phyloP scores from a whole-genome alignment of 1,139 yeast species.

The Kodamaea alishanica region DNA sequence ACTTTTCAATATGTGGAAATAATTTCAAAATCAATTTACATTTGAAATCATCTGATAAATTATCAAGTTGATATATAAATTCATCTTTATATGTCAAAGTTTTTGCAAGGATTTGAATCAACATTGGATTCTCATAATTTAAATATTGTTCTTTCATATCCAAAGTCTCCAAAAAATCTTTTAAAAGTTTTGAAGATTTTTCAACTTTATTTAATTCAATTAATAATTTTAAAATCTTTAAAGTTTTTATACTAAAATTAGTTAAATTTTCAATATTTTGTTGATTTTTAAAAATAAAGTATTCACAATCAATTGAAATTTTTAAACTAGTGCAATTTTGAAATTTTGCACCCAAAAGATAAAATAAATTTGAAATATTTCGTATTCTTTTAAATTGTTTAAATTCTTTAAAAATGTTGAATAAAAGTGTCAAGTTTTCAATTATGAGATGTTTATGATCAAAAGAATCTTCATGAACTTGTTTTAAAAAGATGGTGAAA shows the following conservation, averaged over 20 bases:
- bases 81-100: conserved; percentile 5
- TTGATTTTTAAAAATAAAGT: conserved; percentile 12
- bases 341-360: conserved; percentile 10
- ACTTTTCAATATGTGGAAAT: conserved; percentile 10
- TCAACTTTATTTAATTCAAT: conserved; percentile 2
- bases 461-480: conserved; percentile 5
- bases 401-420: conserved; percentile 15
- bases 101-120: conserved; percentile 14
- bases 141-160: neutral
- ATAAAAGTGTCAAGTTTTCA: conserved; percentile 9
- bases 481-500: conserved; percentile 18
- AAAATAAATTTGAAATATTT: conserved; percentile 25
- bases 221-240: conserved; percentile 16
- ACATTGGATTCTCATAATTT: conserved; percentile 7
- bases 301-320: conserved; percentile 21
- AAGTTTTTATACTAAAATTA: conserved; percentile 16
- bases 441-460: conserved; percentile 3
- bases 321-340: conserved; percentile 11
- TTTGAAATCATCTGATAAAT: conserved; percentile 2
- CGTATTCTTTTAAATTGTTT: conserved; percentile 27
- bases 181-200: conserved; percentile 4
- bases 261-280: conserved; percentile 12
- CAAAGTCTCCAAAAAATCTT: conserved; percentile 3
- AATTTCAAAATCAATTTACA: conserved; percentile 3
- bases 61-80: conserved; percentile 6